phyloP scores from a whole-genome alignment of 2,329 filamentous ascomycete genomes.

The Colletotrichum eleusines region DNA sequence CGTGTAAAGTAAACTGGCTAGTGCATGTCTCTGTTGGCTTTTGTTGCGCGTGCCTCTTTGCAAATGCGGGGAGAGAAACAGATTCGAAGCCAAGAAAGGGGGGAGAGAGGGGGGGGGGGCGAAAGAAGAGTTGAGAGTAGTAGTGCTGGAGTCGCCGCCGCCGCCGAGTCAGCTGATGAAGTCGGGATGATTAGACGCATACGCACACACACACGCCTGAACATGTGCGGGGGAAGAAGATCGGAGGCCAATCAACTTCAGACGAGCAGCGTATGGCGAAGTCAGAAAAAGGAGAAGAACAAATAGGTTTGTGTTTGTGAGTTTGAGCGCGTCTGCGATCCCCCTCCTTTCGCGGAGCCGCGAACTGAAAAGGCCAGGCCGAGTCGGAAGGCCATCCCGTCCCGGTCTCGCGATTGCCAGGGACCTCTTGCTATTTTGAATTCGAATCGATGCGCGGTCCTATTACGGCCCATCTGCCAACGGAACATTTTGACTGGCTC shows the following conservation, averaged over 20 bases:
- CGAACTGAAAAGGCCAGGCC: background rate
- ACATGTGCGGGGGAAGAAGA: conserved; percentile 36
- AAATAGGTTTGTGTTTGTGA: conserved; percentile 10
- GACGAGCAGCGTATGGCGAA: conserved; percentile 23
- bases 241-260: conserved; percentile 32
- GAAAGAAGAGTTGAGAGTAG: background rate
- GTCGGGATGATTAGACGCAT: background rate
- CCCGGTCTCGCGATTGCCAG: conserved; percentile 4
- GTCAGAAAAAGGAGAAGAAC: conserved; percentile 18
- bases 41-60: conserved; percentile 24
- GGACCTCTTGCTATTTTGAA: conserved; percentile 33
- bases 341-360: background rate
- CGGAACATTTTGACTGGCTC: conserved; percentile 32
- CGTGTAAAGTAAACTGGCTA: background rate
- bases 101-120: background rate
- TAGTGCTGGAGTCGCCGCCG: background rate
- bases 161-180: conserved; percentile 37
- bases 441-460: conserved; percentile 25
- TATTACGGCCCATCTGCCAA: conserved; percentile 39
- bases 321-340: background rate
- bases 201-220: background rate
- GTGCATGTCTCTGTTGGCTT: conserved; percentile 1
- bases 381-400: conserved; percentile 4
- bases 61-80: conserved; percentile 34
- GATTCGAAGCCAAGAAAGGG: conserved; percentile 8